Evolutionary conservation across 352 stramenopile genomes (phyloP), one percentile per base, ranked within the genome.

Genomic region (Saprolegnia diclina): DNA sequence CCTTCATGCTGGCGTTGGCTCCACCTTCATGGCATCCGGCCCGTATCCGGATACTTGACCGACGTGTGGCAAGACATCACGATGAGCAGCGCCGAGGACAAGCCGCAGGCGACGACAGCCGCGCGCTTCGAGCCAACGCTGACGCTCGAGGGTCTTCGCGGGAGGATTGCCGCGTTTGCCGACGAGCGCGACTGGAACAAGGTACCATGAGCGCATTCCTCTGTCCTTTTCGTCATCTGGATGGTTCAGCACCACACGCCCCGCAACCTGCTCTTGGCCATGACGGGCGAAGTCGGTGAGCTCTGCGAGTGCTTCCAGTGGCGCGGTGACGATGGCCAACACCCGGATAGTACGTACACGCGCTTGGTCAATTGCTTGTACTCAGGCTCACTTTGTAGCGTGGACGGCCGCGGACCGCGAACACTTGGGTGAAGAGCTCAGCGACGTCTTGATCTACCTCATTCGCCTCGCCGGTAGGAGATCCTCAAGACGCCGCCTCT

Each of bases 361-460:
- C 48, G 26, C 16, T 50, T 16, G 26, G 24, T 16, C 22, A 19
- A 11, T 24, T 40, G 24, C 21, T 0, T 66, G 11, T 57, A 59
- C 54, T 38, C 21, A 71, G 18, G 38, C 56, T 13, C 70, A 64
- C 37, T 54, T 74, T 14, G 55, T 65, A 88, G 86, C 88, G 62
- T 95, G 78, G 83, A 84, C 76, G 14, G 50, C 77, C 4, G 81
- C 92, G 22, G 84, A 98, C 61, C 77, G 91, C 18, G 86, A 94
- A 59, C 94, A 98, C 65, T 70, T 98, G 5, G 92, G 90, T 29
- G 93, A 99, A 74, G 96, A 99, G 79, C 83, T 99, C 26, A 97
- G 94, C 22, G 96, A 99, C 78, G 95, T 99, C 54, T 76, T 97
- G 48, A 98, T 99, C 72, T 99, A 99, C 71, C 76, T 98, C 16